Evolutionary conservation across 78 protist species (phyloP).

Genomic region (Mantamonas sphyraenae): DNA sequence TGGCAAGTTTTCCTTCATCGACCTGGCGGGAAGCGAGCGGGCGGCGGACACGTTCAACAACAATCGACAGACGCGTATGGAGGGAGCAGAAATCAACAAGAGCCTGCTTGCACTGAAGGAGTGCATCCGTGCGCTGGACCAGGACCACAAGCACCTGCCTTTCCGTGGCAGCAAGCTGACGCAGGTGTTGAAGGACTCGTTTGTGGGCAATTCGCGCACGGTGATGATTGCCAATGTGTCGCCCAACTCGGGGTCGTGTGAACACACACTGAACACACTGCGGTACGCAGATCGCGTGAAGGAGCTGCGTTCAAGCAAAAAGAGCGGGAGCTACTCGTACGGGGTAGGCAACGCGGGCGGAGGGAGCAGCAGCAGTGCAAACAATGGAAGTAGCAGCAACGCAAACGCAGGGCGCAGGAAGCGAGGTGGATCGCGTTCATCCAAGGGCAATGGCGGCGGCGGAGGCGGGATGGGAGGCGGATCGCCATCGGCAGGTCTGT

Average conservation of each 20-base stretch:
- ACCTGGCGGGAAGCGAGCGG: constrained; percentile 88
- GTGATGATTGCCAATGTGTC: constrained; percentile 86
- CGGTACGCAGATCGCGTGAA: constrained; percentile 89
- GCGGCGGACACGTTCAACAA: constrained; percentile 77
- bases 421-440: not conserved
- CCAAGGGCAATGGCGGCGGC: not conserved
- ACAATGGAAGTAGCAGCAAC: not conserved
- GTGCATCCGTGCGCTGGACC: constrained; percentile 87
- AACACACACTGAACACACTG: constrained; percentile 88
- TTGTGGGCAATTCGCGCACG: constrained; percentile 78
- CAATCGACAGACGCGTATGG: constrained; percentile 73
- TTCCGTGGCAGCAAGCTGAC: constrained; percentile 82
- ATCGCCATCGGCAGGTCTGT: not conserved
- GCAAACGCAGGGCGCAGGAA: not conserved
- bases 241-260: constrained; percentile 62
- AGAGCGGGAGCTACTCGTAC: no score
- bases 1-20: constrained; percentile 79
- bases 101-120: constrained; percentile 88
- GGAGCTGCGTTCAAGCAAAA: constrained; percentile 41
- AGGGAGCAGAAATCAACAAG: constrained; percentile 91
- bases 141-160: constrained; percentile 61
- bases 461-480: not conserved
- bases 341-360: no score
- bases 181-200: constrained; percentile 84
- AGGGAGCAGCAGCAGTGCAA: not conserved